These are phyloP conservation scores for Didymella glomerata DNA, from an alignment of 2,329 filamentous ascomycete species.

Conservation along the genomic window DNA sequence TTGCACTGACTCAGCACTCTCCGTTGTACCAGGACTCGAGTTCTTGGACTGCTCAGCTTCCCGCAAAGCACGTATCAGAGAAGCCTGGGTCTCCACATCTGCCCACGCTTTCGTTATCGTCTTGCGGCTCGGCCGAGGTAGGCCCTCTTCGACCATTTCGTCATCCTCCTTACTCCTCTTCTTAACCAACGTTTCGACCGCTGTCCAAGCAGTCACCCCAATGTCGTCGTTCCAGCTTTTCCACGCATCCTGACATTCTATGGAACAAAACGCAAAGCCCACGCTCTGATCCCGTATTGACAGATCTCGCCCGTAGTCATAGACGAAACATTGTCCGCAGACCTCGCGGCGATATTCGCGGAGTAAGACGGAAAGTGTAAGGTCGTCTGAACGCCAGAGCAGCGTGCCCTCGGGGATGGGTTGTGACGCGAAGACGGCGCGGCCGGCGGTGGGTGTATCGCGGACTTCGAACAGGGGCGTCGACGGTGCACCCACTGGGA, in stretches of 20 bases:
- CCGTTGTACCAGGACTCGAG: neutral
- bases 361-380: constrained; percentile 54
- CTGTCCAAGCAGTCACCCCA: constrained; percentile 47
- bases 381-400: constrained; percentile 50
- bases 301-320: constrained; percentile 55
- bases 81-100: constrained; percentile 32
- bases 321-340: constrained; percentile 58
- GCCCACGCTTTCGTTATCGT: constrained; percentile 45
- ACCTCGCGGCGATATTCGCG: constrained; percentile 59
- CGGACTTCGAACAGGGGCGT: constrained; percentile 50
- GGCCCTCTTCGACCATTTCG: constrained; percentile 46
- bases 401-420: constrained; percentile 47
- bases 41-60: constrained; percentile 14
- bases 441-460: constrained; percentile 54
- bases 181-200: constrained; percentile 46
- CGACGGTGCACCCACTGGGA: constrained; percentile 36
- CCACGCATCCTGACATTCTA: constrained; percentile 51
- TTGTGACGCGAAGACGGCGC: constrained; percentile 55
- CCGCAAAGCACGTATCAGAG: constrained; percentile 39
- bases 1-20: constrained; percentile 14
- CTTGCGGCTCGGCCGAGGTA: constrained; percentile 37
- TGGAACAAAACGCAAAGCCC: constrained; percentile 56
- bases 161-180: constrained; percentile 42
- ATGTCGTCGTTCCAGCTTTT: constrained; percentile 34
- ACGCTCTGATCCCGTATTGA: constrained; percentile 48